Evolutionary conservation across 2,329 filamentous ascomycete genomes (phyloP).

Genomic region (Arthrocladium fulminans): DNA sequence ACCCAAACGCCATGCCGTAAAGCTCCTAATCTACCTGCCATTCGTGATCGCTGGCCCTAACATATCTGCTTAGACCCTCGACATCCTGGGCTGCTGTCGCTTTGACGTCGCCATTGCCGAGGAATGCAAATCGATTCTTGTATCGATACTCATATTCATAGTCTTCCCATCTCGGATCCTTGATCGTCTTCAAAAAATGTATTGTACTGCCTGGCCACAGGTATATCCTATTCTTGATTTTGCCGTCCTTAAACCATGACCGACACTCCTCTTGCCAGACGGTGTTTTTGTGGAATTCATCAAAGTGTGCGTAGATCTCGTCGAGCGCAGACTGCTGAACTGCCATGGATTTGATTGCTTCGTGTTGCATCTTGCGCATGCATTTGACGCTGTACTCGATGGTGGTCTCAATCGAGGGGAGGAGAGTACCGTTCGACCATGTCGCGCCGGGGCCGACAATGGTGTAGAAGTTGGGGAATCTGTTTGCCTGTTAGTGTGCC

Average conservation of each 20-base stretch:
- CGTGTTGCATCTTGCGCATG: constrained; percentile 30
- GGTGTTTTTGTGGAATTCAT: constrained; percentile 29
- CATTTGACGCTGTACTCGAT: constrained; percentile 30
- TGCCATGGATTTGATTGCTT: constrained; percentile 28
- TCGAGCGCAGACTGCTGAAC: constrained; percentile 16
- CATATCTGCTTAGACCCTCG: not conserved
- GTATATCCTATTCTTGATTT: constrained; percentile 26
- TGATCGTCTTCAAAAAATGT: not conserved
- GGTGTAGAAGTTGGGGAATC: not conserved
- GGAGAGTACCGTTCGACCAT: constrained; percentile 28
- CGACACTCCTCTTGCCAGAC: constrained; percentile 30
- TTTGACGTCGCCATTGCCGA: not conserved
- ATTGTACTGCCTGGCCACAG: constrained; percentile 28
- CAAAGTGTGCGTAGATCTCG: constrained; percentile 25
- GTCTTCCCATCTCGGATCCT: constrained; percentile 21
- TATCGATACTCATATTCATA: constrained; percentile 14
- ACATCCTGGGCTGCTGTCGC: not conserved
- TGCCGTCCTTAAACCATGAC: constrained; percentile 34
- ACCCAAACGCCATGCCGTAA: too few species aligned
- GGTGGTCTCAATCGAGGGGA: constrained; percentile 28
- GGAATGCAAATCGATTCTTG: not conserved
- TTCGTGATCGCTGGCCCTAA: not conserved
- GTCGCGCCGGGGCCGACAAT: constrained; percentile 27
- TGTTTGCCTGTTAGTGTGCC: too few species aligned
- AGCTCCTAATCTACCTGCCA: not conserved